Conservation (phyloP, 345 rosid genomes). For the Mangifera indica region DNA sequence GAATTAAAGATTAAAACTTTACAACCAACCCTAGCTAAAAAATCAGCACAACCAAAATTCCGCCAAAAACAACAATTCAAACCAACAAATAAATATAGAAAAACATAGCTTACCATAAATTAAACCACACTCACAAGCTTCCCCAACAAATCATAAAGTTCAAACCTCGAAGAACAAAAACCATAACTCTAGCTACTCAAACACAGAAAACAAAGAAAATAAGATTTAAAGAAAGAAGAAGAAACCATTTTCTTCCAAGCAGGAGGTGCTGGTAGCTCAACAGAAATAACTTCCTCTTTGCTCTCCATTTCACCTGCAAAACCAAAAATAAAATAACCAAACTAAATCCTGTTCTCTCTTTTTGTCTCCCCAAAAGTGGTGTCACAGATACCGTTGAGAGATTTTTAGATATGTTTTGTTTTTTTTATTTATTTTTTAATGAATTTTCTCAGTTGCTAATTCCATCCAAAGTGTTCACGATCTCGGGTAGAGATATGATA, state of each 20-base stretch:
- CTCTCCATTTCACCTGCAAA: constrained; percentile 41
- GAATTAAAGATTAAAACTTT: constrained; percentile 6
- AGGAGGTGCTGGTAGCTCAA: constrained; percentile 79
- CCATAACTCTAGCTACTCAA: background rate
- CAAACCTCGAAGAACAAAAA: background rate
- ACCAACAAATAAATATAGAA: background rate
- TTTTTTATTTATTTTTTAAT: background rate
- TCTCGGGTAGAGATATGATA: constrained; percentile 18
- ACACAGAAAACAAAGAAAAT: background rate
- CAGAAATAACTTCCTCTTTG: constrained; percentile 51
- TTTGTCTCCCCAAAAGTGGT: background rate
- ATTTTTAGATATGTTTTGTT: constrained; percentile 25
- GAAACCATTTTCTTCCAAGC: constrained; percentile 80
- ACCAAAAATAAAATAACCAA: background rate
- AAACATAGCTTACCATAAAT: constrained; percentile 1
- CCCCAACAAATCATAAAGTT: background rate
- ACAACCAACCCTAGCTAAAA: constrained; percentile 18
- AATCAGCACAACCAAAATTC: constrained; percentile 8
- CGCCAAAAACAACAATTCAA: background rate
- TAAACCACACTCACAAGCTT: background rate
- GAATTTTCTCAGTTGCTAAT: background rate
- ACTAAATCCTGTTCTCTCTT: background rate
- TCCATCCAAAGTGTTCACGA: background rate
- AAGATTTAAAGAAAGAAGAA: constrained; percentile 1
- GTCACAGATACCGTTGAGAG: constrained; percentile 40